A percentile compares a stretch with the other conserved stretches of the same genome.
These are phyloP conservation scores for Rhododendron henanense DNA, from an alignment of 148 eudicot species.

Conservation along the genomic window DNA sequence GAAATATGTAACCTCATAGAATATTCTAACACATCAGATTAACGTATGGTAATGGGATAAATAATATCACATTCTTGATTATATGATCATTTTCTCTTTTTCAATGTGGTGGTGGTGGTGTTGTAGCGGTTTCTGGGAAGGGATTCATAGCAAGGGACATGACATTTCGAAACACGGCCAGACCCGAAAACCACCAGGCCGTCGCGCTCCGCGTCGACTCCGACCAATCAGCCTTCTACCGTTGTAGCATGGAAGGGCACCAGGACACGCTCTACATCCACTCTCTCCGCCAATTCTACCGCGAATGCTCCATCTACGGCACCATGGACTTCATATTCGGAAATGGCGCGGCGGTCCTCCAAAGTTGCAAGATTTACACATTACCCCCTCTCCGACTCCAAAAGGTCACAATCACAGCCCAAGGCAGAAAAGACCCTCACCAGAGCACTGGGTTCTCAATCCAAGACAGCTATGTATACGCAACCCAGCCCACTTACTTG, in stretches of 20 bases:
- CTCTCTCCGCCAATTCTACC: conserved; percentile 85
- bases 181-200: conserved; percentile 58
- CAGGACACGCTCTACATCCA: conserved; percentile 90
- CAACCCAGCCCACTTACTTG: conserved; percentile 62
- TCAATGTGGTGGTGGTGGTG: background rate
- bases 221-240: conserved; percentile 73
- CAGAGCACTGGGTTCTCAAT: conserved; percentile 72
- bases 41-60: too few species aligned
- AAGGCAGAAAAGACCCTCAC: conserved; percentile 75
- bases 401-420: conserved; percentile 75
- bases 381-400: conserved; percentile 60
- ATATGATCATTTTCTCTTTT: background rate
- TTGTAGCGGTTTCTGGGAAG: conserved; percentile 72
- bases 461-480: conserved; percentile 61
- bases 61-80: too few species aligned
- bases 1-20: too few species aligned
- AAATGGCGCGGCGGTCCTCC: conserved; percentile 84
- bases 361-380: conserved; percentile 59
- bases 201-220: conserved; percentile 87
- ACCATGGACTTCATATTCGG: conserved; percentile 91
- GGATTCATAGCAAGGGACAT: conserved; percentile 89
- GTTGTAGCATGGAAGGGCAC: conserved; percentile 88
- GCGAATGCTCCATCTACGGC: conserved; percentile 78
- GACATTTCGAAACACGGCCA: conserved; percentile 75
- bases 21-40: too few species aligned